Conservation (phyloP, 129 eudicot species). For the Artemisia tridentata region DNA sequence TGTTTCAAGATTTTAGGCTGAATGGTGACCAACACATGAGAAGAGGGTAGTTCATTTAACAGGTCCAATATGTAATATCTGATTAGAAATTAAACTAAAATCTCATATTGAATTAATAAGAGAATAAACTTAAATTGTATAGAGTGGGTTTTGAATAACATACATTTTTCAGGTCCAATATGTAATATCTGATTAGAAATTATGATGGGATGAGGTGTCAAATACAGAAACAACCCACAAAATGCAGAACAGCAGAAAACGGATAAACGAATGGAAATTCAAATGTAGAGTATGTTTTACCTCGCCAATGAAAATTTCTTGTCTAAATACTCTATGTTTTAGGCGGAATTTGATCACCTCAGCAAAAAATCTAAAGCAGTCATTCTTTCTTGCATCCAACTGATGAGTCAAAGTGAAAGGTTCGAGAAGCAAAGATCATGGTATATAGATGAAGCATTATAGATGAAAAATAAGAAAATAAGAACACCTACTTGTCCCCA, state of each 20-base stretch:
- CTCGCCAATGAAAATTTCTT: conserved; percentile 67
- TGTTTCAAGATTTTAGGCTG: too few species aligned
- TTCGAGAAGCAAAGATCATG: conserved; percentile 13
- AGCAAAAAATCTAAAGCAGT: conserved; percentile 81
- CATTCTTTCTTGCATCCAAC: conserved; percentile 63
- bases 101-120: too few species aligned
- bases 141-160: too few species aligned
- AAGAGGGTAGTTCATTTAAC: neutral
- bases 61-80: too few species aligned
- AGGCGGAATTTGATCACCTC: conserved; percentile 79
- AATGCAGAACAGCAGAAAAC: too few species aligned
- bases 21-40: too few species aligned
- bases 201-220: too few species aligned
- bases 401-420: conserved; percentile 29
- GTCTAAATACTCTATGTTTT: conserved; percentile 49
- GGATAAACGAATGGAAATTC: too few species aligned
- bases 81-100: too few species aligned
- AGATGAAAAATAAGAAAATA: neutral
- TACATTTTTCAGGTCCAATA: neutral
- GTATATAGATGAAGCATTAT: neutral
- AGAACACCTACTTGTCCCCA: conserved; percentile 70
- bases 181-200: too few species aligned
- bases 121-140: too few species aligned
- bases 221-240: too few species aligned
- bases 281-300: conserved; percentile 31